Evolutionary conservation across 106 monocot species (phyloP), one percentile per base, ranked within the genome.

Genomic region (Apostasia shenzhenica): DNA sequence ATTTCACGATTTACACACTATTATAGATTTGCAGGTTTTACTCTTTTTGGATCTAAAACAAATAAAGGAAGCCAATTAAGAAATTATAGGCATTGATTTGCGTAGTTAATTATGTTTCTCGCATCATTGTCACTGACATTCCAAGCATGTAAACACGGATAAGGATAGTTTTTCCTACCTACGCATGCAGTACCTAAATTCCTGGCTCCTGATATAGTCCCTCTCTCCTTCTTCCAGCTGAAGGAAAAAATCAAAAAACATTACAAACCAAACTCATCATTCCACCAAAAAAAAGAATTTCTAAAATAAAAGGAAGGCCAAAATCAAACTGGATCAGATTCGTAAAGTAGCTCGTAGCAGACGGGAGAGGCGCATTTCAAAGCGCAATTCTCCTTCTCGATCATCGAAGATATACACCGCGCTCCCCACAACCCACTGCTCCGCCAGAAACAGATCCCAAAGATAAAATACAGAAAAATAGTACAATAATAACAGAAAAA

Each of bases 161-260:
- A 26, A 26, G 26, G 26, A 26, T 26, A 26, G 0, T 26, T 26
- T 2, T 59, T 62, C 91, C 69, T 92, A 93, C 93, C 77, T 88
- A 79, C 81, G 85, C 83, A 89, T 81, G 79, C 93, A 93, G 75
- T 89, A 93, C 63, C 85, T 86, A 75, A 67, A 93, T 59, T 93
- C 93, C 78, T 86, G 93, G 61, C 79, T 48, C 39, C 93, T 75
- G 53, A 86, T 70, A 12, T 76, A 84, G 62, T 93, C 89, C 40
- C 49, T 85, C 81, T 93, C 93, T 8, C 93, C 93, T 81, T 93
- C 93, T 66, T 93, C 93, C 76, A 93, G 66, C 93, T 93, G 45
- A 66, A 38, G 1, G 37, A 66, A 61, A 61, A n/a, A 39, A 54
- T 14, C 64, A 56, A 40, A 11, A 48, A 70, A 54, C 2, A 37